Conservation (phyloP, 257 asterid species). For the Coffea canephora region DNA sequence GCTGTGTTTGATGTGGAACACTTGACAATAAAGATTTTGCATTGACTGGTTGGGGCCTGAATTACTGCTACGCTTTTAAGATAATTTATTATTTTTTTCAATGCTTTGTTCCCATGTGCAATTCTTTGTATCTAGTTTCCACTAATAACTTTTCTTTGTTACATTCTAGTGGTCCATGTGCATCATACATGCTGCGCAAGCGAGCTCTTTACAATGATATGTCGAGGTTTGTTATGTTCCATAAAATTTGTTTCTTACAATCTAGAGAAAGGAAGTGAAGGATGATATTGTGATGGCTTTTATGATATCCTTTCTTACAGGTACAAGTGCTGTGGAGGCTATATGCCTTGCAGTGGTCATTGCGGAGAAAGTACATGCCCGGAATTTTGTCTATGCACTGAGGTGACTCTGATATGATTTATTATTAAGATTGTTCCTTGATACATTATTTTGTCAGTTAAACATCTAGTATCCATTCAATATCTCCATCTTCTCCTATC, state of each 20-base stretch:
- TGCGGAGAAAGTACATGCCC: slow-evolving; percentile 45
- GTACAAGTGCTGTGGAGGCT: slow-evolving; percentile 43
- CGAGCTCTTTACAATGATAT: slow-evolving; percentile 42
- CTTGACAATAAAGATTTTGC: not conserved
- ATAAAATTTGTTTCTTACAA: not conserved
- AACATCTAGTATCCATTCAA: not conserved
- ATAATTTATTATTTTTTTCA: not conserved
- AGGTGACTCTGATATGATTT: slow-evolving; percentile 22
- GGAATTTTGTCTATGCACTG: slow-evolving; percentile 43
- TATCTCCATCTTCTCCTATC: not conserved
- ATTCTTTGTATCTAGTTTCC: not conserved
- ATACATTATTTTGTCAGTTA: not conserved
- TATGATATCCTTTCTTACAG: slow-evolving; percentile 15
- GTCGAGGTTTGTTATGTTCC: slow-evolving; percentile 31
- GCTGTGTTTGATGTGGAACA: not conserved
- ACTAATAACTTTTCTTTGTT: not conserved
- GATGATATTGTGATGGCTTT: too few relatives aligned
- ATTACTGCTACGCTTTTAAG: not conserved
- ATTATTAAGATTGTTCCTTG: not conserved
- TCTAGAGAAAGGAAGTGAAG: not conserved
- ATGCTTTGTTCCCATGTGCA: not conserved
- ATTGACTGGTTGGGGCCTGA: not conserved
- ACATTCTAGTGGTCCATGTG: slow-evolving; percentile 40
- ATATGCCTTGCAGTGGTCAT: slow-evolving; percentile 45
- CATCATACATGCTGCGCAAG: slow-evolving; percentile 38